Conservation (phyloP, 768 basidiomycete genomes). For the Collybiopsis luxurians region DNA sequence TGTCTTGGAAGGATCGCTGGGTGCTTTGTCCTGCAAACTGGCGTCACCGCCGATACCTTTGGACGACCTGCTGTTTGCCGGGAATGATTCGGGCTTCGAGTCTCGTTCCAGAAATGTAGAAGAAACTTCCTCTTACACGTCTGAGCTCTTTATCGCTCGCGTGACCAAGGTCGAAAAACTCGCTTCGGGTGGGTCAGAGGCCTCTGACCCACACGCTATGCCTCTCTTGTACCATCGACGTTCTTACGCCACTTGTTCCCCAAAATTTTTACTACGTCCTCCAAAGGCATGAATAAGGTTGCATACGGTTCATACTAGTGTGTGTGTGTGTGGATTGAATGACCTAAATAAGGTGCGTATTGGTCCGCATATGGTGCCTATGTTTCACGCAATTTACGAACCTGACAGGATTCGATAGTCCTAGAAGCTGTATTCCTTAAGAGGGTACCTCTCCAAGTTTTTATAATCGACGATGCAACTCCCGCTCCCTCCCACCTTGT, state of each 20-base stretch:
- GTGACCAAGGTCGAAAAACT: constrained; percentile 52
- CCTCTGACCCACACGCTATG: background rate
- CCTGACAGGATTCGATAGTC: too few species aligned
- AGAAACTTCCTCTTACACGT: constrained; percentile 27
- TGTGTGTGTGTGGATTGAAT: too few species aligned
- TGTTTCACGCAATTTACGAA: too few species aligned
- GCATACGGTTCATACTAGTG: too few species aligned
- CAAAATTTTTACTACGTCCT: background rate
- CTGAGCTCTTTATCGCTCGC: constrained; percentile 81
- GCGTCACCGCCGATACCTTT: constrained; percentile 61
- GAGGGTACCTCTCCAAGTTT: too few species aligned
- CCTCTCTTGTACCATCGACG: constrained; percentile 8
- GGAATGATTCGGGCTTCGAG: constrained; percentile 13
- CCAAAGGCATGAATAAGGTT: background rate
- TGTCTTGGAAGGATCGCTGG: constrained; percentile 56
- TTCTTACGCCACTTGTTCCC: constrained; percentile 1
- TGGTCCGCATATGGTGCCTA: too few species aligned
- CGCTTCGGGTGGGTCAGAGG: background rate
- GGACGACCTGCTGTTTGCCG: constrained; percentile 45
- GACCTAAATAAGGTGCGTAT: too few species aligned
- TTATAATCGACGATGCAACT: too few species aligned
- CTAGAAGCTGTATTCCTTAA: too few species aligned
- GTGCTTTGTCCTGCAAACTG: constrained; percentile 71
- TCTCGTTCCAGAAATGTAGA: background rate
- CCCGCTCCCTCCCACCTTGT: too few species aligned